Conservation (phyloP, 306 rosid genomes). For the Rosa multiflora region DNA sequence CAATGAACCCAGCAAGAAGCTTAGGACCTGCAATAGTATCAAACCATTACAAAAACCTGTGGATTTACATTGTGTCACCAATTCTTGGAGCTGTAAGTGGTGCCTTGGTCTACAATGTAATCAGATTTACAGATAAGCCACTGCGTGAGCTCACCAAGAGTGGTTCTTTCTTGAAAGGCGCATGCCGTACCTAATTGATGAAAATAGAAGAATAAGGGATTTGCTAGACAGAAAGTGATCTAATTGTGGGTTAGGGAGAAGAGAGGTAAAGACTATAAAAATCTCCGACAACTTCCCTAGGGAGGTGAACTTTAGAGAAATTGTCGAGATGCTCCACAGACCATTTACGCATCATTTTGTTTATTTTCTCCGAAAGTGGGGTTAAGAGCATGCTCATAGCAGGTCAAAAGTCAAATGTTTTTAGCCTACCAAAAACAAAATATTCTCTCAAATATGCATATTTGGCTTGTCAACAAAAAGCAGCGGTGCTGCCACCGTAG, state of each 20-base stretch:
- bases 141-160: constrained; percentile 59
- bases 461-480: too few species aligned
- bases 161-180: constrained; percentile 53
- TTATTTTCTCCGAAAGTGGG: too few species aligned
- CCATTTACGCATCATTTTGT: too few species aligned
- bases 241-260: not conserved
- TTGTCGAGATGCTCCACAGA: too few species aligned
- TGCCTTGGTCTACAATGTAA: constrained; percentile 57
- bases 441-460: too few species aligned
- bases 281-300: too few species aligned
- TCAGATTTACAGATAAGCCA: constrained; percentile 66
- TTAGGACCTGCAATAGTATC: constrained; percentile 75
- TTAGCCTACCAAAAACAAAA: too few species aligned
- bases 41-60: constrained; percentile 44
- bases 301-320: too few species aligned
- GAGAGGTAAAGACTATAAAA: not conserved
- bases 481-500: too few species aligned
- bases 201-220: not conserved
- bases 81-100: constrained; percentile 57
- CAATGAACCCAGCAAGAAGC: constrained; percentile 92
- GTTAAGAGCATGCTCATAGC: too few species aligned
- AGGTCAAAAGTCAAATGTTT: too few species aligned
- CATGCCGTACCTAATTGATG: constrained; percentile 14
- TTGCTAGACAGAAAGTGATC: not conserved
- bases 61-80: constrained; percentile 63